Evolutionary conservation across 441 rosid genomes (phyloP).

Genomic region (Bocquillonia castaneifolia): DNA sequence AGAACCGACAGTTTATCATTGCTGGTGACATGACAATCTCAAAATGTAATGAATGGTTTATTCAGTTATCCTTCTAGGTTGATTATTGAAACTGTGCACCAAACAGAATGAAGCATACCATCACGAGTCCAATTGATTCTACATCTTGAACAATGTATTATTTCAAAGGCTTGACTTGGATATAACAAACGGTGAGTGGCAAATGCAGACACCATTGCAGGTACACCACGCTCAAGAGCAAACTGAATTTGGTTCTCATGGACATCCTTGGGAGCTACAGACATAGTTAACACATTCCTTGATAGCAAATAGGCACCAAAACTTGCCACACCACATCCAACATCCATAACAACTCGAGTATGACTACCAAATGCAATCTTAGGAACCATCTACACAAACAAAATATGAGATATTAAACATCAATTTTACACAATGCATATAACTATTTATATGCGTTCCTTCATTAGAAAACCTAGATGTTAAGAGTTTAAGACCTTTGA

Average conservation of each 20-base stretch:
- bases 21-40: not conserved
- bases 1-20: not conserved
- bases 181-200: slow-evolving; percentile 67
- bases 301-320: slow-evolving; percentile 91
- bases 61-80: not conserved
- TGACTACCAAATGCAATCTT: slow-evolving; percentile 67
- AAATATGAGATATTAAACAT: slow-evolving; percentile 22
- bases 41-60: not conserved
- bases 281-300: slow-evolving; percentile 69
- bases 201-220: slow-evolving; percentile 96
- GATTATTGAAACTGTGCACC: not conserved
- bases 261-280: slow-evolving; percentile 96
- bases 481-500: slow-evolving; percentile 44
- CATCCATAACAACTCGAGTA: slow-evolving; percentile 71
- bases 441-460: not conserved
- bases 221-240: slow-evolving; percentile 98
- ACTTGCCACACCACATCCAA: slow-evolving; percentile 98
- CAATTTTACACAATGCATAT: slow-evolving; percentile 17
- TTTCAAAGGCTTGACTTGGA: slow-evolving; percentile 97
- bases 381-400: slow-evolving; percentile 64
- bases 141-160: slow-evolving; percentile 96
- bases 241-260: slow-evolving; percentile 98
- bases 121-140: slow-evolving; percentile 99
- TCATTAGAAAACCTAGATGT: not conserved
- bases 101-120: slow-evolving; percentile 45